Conservation (phyloP, 441 rosid species). For the Breynia disticha region DNA sequence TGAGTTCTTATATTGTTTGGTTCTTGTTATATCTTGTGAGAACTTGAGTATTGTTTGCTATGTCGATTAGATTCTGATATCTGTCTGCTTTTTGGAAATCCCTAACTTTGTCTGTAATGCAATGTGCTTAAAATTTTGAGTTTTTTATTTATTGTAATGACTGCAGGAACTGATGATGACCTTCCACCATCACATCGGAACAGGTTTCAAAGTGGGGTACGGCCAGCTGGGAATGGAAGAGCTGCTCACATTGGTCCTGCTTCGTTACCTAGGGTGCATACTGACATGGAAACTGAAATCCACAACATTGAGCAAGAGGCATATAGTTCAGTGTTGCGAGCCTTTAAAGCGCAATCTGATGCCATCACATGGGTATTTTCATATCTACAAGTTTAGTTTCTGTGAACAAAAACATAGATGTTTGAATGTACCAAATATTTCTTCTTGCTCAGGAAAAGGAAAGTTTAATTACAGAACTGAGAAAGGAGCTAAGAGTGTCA, state of each 20-base stretch:
- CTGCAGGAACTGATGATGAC: slow-evolving; percentile 94
- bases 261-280: slow-evolving; percentile 56
- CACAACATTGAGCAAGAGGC: slow-evolving; percentile 96
- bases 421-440: slow-evolving; percentile 1
- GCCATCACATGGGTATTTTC: slow-evolving; percentile 87
- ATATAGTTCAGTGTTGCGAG: slow-evolving; percentile 77
- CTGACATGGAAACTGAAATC: slow-evolving; percentile 94
- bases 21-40: no score
- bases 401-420: background rate
- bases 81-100: no score
- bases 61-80: no score
- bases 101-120: no score
- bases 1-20: no score
- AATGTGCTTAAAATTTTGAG: no score
- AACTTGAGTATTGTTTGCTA: no score
- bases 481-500: slow-evolving; percentile 93
- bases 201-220: slow-evolving; percentile 75
- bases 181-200: slow-evolving; percentile 90
- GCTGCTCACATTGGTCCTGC: slow-evolving; percentile 53
- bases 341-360: slow-evolving; percentile 98
- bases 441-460: slow-evolving; percentile 71
- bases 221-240: slow-evolving; percentile 75
- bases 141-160: background rate
- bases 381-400: no score
- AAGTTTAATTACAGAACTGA: slow-evolving; percentile 88